Evolutionary conservation across 2,329 filamentous ascomycete species (phyloP), one percentile per base, ranked within the genome.

Genomic region (Zasmidium cellare): DNA sequence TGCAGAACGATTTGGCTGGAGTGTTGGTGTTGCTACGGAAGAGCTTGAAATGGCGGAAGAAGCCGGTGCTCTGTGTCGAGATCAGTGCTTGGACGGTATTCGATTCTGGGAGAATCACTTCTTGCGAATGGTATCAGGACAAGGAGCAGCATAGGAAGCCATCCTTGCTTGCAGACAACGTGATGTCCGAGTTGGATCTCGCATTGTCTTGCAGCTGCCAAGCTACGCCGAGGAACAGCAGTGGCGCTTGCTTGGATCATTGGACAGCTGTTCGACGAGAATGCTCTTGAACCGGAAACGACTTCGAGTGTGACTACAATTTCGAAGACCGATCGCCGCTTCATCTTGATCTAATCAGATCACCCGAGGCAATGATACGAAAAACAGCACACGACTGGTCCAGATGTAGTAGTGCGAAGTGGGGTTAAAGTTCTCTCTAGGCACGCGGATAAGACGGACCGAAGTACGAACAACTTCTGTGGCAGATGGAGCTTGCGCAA

Each of bases 41-140:
- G 94, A 99, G 76, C 80, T 99, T 12, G 90, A 97, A 72, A 97
- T 99, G 93, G 92, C 92, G 0, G 94, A 99, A 74, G 93, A 97
- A 72, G 86, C 84, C 56, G 94, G 94, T 0, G 85, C 87, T 2
- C 73, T 99, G 19, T 97, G 93, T 72, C 87, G 94, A 49, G 94
- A 99, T 72, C 92, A 96, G 68, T 88, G 91, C 3, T 85, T 97
- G 14, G 92, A 97, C 72, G 94, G 94, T 0, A 79, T 96, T 48
- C 88, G 88, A 68, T 99, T 96, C 74, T 99, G 94, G 94, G 87
- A 90, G 75, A 99, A 99, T 59, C 65, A 69, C 51, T 69, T 74
- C 51, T 25, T 55, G 25, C 48, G 54, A 23, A 18, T 50, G 22
- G 9, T 41, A 11, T 41, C 50, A 25, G 38, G 19, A 6, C 12